Evolutionary conservation across 331 rosid genomes (phyloP).

Genomic region (Quercus tomentella): DNA sequence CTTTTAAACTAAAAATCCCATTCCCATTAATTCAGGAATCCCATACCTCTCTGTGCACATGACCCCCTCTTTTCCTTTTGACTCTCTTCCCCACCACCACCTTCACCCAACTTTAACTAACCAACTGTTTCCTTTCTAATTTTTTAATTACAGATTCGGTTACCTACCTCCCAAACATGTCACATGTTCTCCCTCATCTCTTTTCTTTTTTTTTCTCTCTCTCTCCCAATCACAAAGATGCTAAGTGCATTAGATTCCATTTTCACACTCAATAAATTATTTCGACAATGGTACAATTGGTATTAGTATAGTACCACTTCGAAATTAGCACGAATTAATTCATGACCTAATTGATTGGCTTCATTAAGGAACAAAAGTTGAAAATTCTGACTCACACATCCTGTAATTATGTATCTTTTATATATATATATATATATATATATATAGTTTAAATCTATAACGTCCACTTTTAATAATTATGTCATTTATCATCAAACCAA

Average conservation of each 20-base stretch:
- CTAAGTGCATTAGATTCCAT: conserved; percentile 6
- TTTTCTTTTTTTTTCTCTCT: not conserved
- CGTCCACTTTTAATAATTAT: too few species aligned
- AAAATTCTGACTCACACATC: not conserved
- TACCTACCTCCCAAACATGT: conserved; percentile 53
- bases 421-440: too few species aligned
- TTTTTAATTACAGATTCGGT: conserved; percentile 27
- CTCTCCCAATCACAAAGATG: not conserved
- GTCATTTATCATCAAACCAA: too few species aligned
- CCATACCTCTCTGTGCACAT: conserved; percentile 36
- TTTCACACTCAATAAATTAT: not conserved
- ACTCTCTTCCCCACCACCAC: conserved; percentile 11
- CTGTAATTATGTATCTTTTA: too few species aligned
- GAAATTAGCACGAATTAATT: not conserved
- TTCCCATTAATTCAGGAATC: conserved; percentile 30
- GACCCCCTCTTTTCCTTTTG: conserved; percentile 10
- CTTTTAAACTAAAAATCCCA: conserved; percentile 23
- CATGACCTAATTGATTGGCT: not conserved
- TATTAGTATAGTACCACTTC: not conserved
- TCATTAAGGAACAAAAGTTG: not conserved
- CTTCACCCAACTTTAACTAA: conserved; percentile 36
- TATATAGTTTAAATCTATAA: too few species aligned
- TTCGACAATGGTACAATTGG: not conserved
- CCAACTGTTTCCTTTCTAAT: conserved; percentile 20
- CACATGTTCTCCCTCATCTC: conserved; percentile 34